These are phyloP conservation scores for Fusarium drepaniforme DNA, from an alignment of 2,329 filamentous ascomycete genomes.

Conservation along the genomic window DNA sequence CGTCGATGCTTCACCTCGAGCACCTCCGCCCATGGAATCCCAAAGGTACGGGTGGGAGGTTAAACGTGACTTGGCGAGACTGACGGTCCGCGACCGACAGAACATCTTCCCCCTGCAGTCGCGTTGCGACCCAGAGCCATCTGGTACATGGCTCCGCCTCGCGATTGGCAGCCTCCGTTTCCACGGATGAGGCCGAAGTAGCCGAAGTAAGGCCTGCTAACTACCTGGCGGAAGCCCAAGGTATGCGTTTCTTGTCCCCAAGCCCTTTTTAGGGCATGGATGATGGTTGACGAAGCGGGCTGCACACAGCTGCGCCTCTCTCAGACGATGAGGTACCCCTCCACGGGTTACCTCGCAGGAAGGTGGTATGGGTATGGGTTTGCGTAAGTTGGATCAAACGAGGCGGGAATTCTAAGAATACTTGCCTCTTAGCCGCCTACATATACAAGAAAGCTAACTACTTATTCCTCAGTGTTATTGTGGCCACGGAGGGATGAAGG, in stretches of 20 bases:
- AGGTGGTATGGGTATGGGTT: not conserved
- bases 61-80: too few species aligned
- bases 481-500: not conserved
- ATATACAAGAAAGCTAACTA: too few species aligned
- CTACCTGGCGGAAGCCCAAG: not conserved
- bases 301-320: not conserved
- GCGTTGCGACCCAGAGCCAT: not conserved
- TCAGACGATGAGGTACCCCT: not conserved
- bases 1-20: too few species aligned
- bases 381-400: not conserved
- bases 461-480: not conserved
- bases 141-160: not conserved
- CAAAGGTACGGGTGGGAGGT: too few species aligned
- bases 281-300: not conserved
- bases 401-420: not conserved
- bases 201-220: not conserved
- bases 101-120: not conserved
- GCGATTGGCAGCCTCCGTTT: not conserved
- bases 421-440: too few species aligned
- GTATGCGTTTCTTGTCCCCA: not conserved
- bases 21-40: too few species aligned
- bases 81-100: not conserved
- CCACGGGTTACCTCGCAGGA: not conserved
- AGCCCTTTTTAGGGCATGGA: not conserved
- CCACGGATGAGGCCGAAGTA: too few species aligned